Evolutionary conservation across 345 rosid genomes (phyloP).

Genomic region (Jatropha curcas): DNA sequence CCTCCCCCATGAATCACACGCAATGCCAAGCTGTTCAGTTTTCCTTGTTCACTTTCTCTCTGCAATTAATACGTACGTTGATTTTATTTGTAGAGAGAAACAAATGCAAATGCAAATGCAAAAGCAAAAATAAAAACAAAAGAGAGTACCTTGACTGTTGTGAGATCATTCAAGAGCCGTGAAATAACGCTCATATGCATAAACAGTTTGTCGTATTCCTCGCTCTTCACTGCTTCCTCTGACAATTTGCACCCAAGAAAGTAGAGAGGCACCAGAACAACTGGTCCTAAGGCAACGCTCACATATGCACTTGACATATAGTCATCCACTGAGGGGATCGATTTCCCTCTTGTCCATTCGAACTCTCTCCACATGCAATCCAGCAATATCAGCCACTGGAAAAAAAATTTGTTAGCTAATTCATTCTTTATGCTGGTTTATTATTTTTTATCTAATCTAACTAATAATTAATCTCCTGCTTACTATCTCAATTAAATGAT

Average conservation of each 20-base stretch:
- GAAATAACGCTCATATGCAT: conserved; percentile 17
- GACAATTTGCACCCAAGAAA: conserved; percentile 14
- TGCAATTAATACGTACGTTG: too few relatives aligned
- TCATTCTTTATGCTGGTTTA: too few relatives aligned
- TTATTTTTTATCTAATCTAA: too few relatives aligned
- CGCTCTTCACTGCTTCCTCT: conserved; percentile 2
- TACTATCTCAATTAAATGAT: conserved; percentile 18
- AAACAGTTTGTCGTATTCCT: conserved; percentile 20
- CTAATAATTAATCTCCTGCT: not conserved
- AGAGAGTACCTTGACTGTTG: conserved; percentile 13
- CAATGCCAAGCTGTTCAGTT: conserved; percentile 14
- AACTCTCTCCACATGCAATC: conserved; percentile 13
- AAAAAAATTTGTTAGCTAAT: too few relatives aligned
- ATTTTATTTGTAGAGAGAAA: too few relatives aligned
- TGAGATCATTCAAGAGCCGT: conserved; percentile 17
- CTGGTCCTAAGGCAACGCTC: conserved; percentile 22
- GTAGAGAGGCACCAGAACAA: conserved; percentile 10
- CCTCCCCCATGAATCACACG: not conserved
- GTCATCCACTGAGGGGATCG: conserved; percentile 17
- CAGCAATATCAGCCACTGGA: conserved; percentile 21
- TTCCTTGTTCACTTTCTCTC: conserved; percentile 21
- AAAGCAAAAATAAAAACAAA: too few relatives aligned
- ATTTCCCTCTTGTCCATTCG: conserved; percentile 9
- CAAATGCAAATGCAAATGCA: too few relatives aligned
- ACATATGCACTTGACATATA: conserved; percentile 19